phyloP scores from a whole-genome alignment of 208 protist genomes.

The Wallacemonas sp. region DNA sequence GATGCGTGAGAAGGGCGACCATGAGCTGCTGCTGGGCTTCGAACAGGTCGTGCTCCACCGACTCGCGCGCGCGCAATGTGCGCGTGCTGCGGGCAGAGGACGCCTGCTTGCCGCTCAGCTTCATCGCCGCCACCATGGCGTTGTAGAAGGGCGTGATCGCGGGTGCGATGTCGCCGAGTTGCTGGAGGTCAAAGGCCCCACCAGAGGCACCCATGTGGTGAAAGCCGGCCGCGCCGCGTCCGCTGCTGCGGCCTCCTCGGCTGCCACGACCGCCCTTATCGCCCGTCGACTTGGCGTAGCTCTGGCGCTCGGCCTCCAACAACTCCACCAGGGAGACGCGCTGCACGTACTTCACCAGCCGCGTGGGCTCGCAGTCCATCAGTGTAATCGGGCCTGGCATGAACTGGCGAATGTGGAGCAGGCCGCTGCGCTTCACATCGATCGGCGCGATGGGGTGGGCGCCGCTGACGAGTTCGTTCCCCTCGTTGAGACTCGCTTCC shows the following conservation, averaged over 20 bases:
- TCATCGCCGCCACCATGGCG: conserved; percentile 28
- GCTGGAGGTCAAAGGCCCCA: conserved; percentile 58
- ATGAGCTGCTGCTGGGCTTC: conserved; percentile 72
- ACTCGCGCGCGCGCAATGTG: conserved; percentile 50
- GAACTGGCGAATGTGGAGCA: conserved; percentile 91
- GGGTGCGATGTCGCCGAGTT: conserved; percentile 26
- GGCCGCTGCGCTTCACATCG: conserved; percentile 86
- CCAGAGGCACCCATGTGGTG: background rate
- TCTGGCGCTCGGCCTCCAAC: conserved; percentile 52
- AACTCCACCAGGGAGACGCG: conserved; percentile 83
- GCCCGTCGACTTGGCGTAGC: conserved; percentile 21
- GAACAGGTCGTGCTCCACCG: conserved; percentile 55
- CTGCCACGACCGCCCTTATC: background rate
- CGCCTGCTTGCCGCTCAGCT: conserved; percentile 16
- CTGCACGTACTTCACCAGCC: conserved; percentile 86
- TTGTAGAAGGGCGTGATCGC: conserved; percentile 26
- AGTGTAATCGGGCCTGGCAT: conserved; percentile 83
- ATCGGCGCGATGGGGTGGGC: conserved; percentile 69
- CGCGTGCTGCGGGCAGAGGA: conserved; percentile 32
- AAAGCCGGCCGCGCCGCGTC: background rate
- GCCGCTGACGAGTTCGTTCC: conserved; percentile 45
- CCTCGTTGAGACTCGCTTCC: conserved; percentile 44
- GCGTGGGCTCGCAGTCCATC: conserved; percentile 82
- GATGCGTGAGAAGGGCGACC: conserved; percentile 57
- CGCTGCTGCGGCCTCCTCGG: background rate